Evolutionary conservation across 208 protist species (phyloP).

Genomic region (Acanthamoeba culbertsoni): DNA sequence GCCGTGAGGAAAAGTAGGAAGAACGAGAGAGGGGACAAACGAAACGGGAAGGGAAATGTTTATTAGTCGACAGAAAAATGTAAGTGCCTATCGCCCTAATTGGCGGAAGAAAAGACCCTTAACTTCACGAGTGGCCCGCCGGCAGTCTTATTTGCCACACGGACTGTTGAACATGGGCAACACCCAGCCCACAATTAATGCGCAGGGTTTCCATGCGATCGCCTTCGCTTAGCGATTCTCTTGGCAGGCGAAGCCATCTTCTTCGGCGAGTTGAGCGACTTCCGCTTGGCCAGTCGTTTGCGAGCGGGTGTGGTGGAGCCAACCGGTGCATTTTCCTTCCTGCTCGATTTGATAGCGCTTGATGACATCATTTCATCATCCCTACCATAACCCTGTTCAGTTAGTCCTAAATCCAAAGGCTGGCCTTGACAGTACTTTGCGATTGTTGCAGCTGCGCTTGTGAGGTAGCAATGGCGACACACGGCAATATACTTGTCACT

Average conservation of each 20-base stretch:
- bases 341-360: no score
- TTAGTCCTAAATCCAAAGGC: neutral
- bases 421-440: neutral
- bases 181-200: no score
- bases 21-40: no score
- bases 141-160: no score
- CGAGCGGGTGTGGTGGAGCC: neutral
- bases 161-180: no score
- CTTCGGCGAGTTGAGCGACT: constrained; percentile 51
- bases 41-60: no score
- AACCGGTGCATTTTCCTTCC: no score
- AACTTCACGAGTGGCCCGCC: no score
- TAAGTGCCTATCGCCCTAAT: no score
- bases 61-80: no score
- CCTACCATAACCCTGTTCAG: neutral
- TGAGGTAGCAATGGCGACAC: constrained; percentile 87
- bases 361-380: neutral
- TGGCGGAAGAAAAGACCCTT: no score
- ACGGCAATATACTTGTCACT: constrained; percentile 92
- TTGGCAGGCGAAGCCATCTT: constrained; percentile 22
- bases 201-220: constrained; percentile 22
- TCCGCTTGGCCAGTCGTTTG: neutral
- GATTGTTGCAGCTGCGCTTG: neutral
- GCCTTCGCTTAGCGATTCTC: constrained; percentile 21
- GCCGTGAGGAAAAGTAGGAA: no score